phyloP scores from a whole-genome alignment of 345 rosid species.

The Camelina sativa region DNA sequence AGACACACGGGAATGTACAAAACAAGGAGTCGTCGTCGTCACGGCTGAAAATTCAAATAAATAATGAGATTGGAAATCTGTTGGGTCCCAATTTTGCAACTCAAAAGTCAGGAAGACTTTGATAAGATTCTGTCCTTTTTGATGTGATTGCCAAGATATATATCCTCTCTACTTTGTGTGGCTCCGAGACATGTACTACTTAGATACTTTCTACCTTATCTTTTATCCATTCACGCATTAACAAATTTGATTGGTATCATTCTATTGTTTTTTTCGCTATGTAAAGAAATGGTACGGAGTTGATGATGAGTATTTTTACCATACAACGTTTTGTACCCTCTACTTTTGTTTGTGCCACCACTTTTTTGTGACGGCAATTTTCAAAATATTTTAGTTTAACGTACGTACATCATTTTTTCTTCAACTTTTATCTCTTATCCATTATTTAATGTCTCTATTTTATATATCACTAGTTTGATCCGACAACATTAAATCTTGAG shows the following conservation, averaged over 20 bases:
- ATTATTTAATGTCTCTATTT: too few relatives aligned
- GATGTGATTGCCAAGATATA: constrained; percentile 34
- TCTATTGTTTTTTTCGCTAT: neutral
- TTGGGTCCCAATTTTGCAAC: constrained; percentile 35
- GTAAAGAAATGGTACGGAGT: neutral
- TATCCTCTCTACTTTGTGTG: constrained; percentile 30
- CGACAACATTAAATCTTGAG: neutral
- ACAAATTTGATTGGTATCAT: neutral
- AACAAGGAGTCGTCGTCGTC: constrained; percentile 22
- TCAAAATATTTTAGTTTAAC: too few relatives aligned
- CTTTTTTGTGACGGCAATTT: too few relatives aligned
- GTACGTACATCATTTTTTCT: too few relatives aligned
- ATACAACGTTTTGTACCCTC: neutral
- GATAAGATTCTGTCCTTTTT: constrained; percentile 40
- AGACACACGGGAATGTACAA: constrained; percentile 12
- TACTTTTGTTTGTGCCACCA: neutral
- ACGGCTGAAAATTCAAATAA: constrained; percentile 23
- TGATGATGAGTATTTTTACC: neutral
- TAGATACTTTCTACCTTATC: constrained; percentile 9
- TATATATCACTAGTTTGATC: neutral
- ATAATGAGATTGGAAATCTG: constrained; percentile 33
- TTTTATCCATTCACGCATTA: constrained; percentile 26
- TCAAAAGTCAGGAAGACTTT: constrained; percentile 41
- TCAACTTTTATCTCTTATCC: too few relatives aligned
- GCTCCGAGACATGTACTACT: constrained; percentile 20